A percentile compares a stretch with the other conserved stretches of the same genome.
phyloP scores from a whole-genome alignment of 805 yeast species.

The Candida odintsovae region DNA sequence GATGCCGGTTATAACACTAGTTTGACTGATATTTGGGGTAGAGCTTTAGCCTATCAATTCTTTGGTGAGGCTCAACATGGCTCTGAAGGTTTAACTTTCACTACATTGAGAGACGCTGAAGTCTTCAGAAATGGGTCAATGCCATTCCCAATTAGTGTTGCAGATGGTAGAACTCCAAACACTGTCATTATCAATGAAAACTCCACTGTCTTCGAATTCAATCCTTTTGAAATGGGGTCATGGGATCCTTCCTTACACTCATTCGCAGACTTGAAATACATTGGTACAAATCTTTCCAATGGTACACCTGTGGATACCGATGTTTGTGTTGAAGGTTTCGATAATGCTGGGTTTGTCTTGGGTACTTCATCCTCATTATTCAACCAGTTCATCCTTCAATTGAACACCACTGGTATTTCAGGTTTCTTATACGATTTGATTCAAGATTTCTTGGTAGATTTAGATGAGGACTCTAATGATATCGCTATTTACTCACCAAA shows the following conservation, averaged over 20 bases:
- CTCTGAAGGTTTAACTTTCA: conserved; percentile 57
- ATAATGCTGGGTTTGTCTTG: conserved; percentile 74
- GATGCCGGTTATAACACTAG: conserved; percentile 62
- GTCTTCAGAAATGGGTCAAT: conserved; percentile 54
- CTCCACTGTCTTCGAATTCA: conserved; percentile 60
- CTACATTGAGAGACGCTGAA: conserved; percentile 51
- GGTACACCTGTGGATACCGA: conserved; percentile 45
- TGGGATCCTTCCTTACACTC: conserved; percentile 74
- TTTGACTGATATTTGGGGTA: conserved; percentile 75
- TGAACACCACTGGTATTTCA: conserved; percentile 46
- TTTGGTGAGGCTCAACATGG: conserved; percentile 55
- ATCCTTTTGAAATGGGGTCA: conserved; percentile 76
- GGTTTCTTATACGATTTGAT: conserved; percentile 42
- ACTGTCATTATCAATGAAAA: conserved; percentile 49
- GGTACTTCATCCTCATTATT: conserved; percentile 83
- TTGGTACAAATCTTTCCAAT: conserved; percentile 59
- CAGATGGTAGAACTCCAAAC: conserved; percentile 60
- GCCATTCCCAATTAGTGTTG: conserved; percentile 68
- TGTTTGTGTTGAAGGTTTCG: conserved; percentile 62
- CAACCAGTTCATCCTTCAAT: conserved; percentile 55
- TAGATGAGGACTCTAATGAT: conserved; percentile 50
- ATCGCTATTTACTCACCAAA: conserved; percentile 67
- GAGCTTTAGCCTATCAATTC: conserved; percentile 67
- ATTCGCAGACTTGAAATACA: conserved; percentile 60
- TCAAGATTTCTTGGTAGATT: conserved; percentile 35